phyloP scores from a whole-genome alignment of 2,329 filamentous ascomycete genomes.

The Spiromastix sp. region DNA sequence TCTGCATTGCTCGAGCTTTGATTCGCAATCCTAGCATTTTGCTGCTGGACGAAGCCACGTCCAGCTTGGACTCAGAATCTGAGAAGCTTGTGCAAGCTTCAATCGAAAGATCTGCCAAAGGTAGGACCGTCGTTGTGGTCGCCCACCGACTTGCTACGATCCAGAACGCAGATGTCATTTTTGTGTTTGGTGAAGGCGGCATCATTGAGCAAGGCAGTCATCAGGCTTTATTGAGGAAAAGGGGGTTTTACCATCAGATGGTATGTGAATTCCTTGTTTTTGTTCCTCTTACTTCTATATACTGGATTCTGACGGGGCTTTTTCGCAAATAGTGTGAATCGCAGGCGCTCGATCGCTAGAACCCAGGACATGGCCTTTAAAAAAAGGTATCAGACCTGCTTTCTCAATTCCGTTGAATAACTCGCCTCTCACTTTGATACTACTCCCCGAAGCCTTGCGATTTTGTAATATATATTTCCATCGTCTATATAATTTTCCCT shows the following conservation, averaged over 20 bases:
- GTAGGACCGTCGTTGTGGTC: slow-evolving; percentile 61
- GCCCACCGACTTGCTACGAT: slow-evolving; percentile 69
- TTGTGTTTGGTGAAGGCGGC: slow-evolving; percentile 58
- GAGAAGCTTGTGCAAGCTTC: slow-evolving; percentile 59
- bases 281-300: slow-evolving; percentile 9
- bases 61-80: slow-evolving; percentile 52
- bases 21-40: slow-evolving; percentile 43
- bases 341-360: slow-evolving; percentile 10
- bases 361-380: too few species aligned
- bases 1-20: slow-evolving; percentile 46
- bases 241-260: slow-evolving; percentile 46
- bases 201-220: slow-evolving; percentile 53
- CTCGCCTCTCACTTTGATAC: too few species aligned
- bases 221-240: slow-evolving; percentile 42
- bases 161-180: slow-evolving; percentile 70
- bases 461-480: too few species aligned
- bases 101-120: slow-evolving; percentile 52
- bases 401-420: too few species aligned
- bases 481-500: too few species aligned
- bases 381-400: too few species aligned
- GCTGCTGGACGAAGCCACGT: slow-evolving; percentile 51
- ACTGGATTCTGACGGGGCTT: not conserved
- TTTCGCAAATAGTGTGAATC: slow-evolving; percentile 8
- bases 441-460: too few species aligned
- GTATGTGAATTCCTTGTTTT: slow-evolving; percentile 38